Conservation (phyloP, 768 basidiomycete genomes). For the Boletus huronensis region DNA sequence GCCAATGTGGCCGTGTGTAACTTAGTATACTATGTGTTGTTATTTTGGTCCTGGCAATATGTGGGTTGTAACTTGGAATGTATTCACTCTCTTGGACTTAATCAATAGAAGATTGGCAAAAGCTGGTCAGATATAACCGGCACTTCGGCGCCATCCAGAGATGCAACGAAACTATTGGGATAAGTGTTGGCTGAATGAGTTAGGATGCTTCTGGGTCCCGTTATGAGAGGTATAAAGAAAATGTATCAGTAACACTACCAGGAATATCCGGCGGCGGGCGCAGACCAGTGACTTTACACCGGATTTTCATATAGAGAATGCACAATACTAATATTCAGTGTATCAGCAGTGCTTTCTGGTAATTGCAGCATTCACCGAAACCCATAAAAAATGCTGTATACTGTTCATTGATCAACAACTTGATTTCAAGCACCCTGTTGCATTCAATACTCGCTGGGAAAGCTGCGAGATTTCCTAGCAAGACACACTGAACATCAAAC, state of each 20-base stretch:
- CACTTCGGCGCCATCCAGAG: not conserved
- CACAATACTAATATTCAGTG: not conserved
- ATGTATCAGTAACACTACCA: not conserved
- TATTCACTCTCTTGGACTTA: not conserved
- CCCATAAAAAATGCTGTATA: not conserved
- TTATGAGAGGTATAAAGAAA: not conserved
- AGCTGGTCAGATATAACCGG: not conserved
- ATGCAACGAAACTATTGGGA: not conserved
- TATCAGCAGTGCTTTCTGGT: not conserved
- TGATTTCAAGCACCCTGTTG: not conserved
- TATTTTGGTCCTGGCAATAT: not conserved
- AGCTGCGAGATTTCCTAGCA: not conserved
- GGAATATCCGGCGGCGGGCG: not conserved
- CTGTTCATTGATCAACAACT: not conserved
- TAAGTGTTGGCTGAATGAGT: not conserved
- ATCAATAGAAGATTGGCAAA: not conserved
- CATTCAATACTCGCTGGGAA: not conserved
- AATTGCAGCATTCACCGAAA: not conserved
- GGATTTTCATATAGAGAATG: not conserved
- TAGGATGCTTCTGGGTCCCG: not conserved
- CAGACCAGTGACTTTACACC: not conserved
- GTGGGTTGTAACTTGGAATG: conserved; percentile 2
- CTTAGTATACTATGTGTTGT: not conserved
- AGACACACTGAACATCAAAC: no score
- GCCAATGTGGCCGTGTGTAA: not conserved